Evolutionary conservation across 192 early-diverging fungal species (phyloP).

Genomic region (Coemansia sp.): DNA sequence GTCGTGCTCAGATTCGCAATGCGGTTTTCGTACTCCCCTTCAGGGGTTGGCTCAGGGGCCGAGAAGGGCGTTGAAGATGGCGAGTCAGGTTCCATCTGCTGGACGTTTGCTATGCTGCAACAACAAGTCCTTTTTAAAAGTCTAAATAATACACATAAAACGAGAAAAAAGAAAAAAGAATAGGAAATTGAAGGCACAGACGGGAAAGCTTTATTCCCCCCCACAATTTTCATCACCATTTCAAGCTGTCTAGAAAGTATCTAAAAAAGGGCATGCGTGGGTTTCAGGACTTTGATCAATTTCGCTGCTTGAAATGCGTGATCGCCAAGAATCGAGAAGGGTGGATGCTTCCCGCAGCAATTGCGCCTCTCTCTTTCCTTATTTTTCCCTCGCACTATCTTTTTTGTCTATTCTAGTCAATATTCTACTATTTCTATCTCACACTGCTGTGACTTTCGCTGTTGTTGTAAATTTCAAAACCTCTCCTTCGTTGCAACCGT

Average conservation of each 20-base stretch:
- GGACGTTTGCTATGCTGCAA: not conserved
- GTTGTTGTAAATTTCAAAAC: not conserved
- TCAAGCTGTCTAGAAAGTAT: not conserved
- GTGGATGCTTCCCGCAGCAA: too few relatives aligned
- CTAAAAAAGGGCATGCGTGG: too few relatives aligned
- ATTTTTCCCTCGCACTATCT: not conserved
- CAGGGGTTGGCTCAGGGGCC: constrained; percentile 33
- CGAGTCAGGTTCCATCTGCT: constrained; percentile 25
- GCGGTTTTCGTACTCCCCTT: constrained; percentile 50
- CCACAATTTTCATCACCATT: not conserved
- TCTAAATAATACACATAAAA: not conserved
- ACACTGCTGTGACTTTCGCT: not conserved
- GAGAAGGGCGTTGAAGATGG: constrained; percentile 31
- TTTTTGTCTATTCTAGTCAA: not conserved
- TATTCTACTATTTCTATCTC: not conserved
- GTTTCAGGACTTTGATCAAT: too few relatives aligned
- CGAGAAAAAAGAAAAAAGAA: not conserved
- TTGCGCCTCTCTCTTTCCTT: not conserved
- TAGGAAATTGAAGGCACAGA: not conserved
- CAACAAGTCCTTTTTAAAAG: not conserved
- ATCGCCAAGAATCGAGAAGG: not conserved
- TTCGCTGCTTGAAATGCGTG: not conserved
- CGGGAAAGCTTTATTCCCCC: not conserved
- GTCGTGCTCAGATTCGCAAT: constrained; percentile 46
- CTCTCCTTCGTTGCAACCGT: not conserved